phyloP scores from a whole-genome alignment of 2,329 filamentous ascomycete genomes.

The Sphaerulina populicola region DNA sequence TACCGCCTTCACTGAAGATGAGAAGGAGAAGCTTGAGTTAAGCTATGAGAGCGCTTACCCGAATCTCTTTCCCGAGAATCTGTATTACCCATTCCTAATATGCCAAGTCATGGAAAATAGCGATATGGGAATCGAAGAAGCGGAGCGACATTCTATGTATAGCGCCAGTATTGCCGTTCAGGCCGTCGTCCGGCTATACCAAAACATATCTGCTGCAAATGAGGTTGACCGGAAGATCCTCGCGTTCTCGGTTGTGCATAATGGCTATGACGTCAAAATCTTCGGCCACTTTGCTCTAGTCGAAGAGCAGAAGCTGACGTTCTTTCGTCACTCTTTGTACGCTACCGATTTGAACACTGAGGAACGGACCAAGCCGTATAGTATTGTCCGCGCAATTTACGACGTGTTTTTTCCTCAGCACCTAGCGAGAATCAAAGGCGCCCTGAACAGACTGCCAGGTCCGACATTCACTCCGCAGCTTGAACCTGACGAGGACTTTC shows the following conservation, averaged over 20 bases:
- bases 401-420: neutral
- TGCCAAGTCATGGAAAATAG: slow-evolving; percentile 15
- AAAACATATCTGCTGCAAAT: neutral
- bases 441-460: neutral
- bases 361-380: neutral
- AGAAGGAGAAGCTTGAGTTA: slow-evolving; percentile 11
- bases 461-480: slow-evolving; percentile 4
- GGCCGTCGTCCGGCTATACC: slow-evolving; percentile 16
- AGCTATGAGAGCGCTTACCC: slow-evolving; percentile 7
- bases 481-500: slow-evolving; percentile 1
- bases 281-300: neutral
- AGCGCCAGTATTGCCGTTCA: slow-evolving; percentile 18
- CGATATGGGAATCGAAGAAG: slow-evolving; percentile 10
- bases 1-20: slow-evolving; percentile 8
- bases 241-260: slow-evolving; percentile 13
- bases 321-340: neutral
- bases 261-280: slow-evolving; percentile 17
- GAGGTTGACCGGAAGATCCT: slow-evolving; percentile 10
- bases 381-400: neutral
- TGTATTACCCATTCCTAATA: slow-evolving; percentile 17
- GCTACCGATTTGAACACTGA: neutral
- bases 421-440: neutral
- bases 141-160: slow-evolving; percentile 19
- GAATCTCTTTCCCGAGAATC: slow-evolving; percentile 7
- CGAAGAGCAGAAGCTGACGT: neutral